Evolutionary conservation across 495 filamentous ascomycete genomes (phyloP).

Genomic region (Aspergillus olivimuriae): DNA sequence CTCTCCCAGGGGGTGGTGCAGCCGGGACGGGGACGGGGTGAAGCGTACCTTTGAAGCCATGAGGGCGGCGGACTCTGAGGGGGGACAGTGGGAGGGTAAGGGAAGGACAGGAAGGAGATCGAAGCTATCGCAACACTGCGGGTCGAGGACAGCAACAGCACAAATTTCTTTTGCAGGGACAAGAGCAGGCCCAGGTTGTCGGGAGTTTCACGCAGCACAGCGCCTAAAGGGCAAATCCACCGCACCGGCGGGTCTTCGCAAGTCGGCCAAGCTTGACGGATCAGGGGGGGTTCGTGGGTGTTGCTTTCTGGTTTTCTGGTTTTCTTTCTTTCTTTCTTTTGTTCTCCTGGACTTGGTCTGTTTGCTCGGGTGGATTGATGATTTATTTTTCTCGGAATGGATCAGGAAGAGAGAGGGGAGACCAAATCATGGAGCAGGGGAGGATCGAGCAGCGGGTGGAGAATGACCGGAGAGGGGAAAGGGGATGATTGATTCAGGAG

Average conservation of each 20-base stretch:
- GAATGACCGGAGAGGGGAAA: conserved; percentile 16
- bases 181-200: conserved; percentile 23
- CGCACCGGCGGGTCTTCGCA: conserved; percentile 25
- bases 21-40: not conserved
- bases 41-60: conserved; percentile 28
- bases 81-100: conserved; percentile 5
- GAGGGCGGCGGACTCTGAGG: conserved; percentile 12
- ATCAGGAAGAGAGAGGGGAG: not conserved
- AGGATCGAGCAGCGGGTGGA: conserved; percentile 8
- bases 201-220: conserved; percentile 24
- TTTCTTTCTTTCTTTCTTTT: not conserved
- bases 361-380: too few species aligned
- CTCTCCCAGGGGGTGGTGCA: too few species aligned
- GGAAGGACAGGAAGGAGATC: conserved; percentile 12
- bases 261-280: conserved; percentile 26
- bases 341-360: not conserved
- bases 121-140: conserved; percentile 24
- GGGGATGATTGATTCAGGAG: conserved; percentile 5
- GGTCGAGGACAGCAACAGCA: conserved; percentile 22
- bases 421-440: not conserved
- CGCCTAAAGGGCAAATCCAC: conserved; percentile 24
- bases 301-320: conserved; percentile 11
- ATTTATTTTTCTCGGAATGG: conserved; percentile 1
- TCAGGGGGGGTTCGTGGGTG: conserved; percentile 21
- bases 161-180: conserved; percentile 25